A percentile compares a stretch with the other conserved stretches of the same genome.
Evolutionary conservation across 495 filamentous ascomycete species (phyloP).

Genomic region (Aspergillus ellipticus): DNA sequence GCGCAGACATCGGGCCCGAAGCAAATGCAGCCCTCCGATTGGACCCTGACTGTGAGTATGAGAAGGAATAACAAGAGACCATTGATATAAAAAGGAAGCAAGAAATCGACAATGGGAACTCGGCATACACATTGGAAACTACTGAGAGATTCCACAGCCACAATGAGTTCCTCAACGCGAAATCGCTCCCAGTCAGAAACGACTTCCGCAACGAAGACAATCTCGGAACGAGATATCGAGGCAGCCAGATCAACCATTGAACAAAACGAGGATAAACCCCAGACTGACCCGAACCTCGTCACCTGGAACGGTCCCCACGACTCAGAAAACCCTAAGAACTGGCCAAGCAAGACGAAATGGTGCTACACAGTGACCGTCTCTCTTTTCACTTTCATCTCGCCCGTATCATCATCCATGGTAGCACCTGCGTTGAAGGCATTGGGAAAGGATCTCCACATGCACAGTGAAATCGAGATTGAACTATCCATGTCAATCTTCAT

Average conservation of each 20-base stretch:
- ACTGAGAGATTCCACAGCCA: not conserved
- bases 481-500: constrained; percentile 8
- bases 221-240: not conserved
- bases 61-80: not conserved
- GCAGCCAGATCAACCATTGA: not conserved
- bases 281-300: not conserved
- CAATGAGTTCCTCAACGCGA: not conserved
- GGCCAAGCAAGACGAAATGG: constrained; percentile 3
- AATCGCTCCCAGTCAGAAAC: not conserved
- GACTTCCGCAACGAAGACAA: no score
- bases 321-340: constrained; percentile 11
- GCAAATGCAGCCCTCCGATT: not conserved
- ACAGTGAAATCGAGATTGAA: not conserved
- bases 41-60: not conserved
- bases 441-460: not conserved
- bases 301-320: constrained; percentile 7
- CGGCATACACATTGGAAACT: no score
- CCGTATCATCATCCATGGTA: constrained; percentile 8
- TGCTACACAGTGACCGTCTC: constrained; percentile 2
- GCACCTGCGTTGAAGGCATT: constrained; percentile 7
- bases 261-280: not conserved
- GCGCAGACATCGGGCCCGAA: not conserved
- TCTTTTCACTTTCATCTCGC: constrained; percentile 7
- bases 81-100: not conserved
- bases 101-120: no score